phyloP scores from a whole-genome alignment of 140 eudicot genomes.

The Ambrosia hybrid region DNA sequence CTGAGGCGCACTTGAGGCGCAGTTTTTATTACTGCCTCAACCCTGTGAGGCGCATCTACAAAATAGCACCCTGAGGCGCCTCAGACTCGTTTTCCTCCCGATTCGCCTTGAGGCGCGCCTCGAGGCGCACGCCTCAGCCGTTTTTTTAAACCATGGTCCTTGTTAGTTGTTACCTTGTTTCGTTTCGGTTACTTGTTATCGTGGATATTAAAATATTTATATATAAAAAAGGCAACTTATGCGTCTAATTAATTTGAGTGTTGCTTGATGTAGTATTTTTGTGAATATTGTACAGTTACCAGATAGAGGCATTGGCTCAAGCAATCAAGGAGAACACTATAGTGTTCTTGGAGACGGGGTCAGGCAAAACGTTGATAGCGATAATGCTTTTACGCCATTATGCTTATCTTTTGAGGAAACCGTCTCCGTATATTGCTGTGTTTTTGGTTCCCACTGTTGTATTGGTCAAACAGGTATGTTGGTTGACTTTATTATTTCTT shows the following conservation, averaged over 20 bases:
- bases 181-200: too few relatives aligned
- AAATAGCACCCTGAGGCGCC: too few relatives aligned
- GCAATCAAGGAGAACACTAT: conserved; percentile 84
- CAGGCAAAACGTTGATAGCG: conserved; percentile 87
- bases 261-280: not conserved
- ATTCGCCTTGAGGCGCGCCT: too few relatives aligned
- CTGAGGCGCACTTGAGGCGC: too few relatives aligned
- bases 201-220: too few relatives aligned
- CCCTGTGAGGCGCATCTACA: too few relatives aligned
- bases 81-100: too few relatives aligned
- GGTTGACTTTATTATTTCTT: not conserved
- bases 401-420: conserved; percentile 61
- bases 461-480: conserved; percentile 68
- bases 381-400: conserved; percentile 82
- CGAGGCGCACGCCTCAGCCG: too few relatives aligned
- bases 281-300: conserved; percentile 54
- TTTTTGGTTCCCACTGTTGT: conserved; percentile 94
- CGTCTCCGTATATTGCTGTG: conserved; percentile 62
- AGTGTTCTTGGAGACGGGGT: conserved; percentile 89
- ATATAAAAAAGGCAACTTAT: not conserved
- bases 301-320: conserved; percentile 75
- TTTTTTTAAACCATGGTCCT: too few relatives aligned
- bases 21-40: too few relatives aligned
- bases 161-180: too few relatives aligned
- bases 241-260: not conserved